These are phyloP conservation scores for Scalesia atractyloides DNA, from an alignment of 129 eudicot species.

Conservation along the genomic window DNA sequence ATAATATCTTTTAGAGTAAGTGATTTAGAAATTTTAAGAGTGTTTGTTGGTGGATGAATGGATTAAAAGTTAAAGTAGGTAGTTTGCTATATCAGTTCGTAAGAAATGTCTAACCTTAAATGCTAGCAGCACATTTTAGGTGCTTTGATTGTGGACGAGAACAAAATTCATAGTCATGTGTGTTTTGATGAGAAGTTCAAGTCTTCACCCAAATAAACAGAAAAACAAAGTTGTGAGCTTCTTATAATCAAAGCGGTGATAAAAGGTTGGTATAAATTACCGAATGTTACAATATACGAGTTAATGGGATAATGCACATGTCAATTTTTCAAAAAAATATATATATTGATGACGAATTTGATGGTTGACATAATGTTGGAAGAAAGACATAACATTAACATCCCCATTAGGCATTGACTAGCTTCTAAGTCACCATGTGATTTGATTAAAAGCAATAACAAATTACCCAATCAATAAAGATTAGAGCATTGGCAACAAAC, in stretches of 20 bases:
- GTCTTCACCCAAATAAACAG: neutral
- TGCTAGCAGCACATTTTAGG: neutral
- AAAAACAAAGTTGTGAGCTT: neutral
- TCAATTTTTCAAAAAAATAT: neutral
- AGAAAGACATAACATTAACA: constrained; percentile 7
- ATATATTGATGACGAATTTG: neutral
- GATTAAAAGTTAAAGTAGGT: no score
- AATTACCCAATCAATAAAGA: constrained; percentile 14
- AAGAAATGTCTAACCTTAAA: neutral
- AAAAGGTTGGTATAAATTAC: neutral
- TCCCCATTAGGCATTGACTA: constrained; percentile 2
- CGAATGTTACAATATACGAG: no score
- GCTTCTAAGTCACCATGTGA: constrained; percentile 39
- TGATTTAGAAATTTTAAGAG: no score
- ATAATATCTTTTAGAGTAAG: no score
- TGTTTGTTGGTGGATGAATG: no score
- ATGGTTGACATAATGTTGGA: constrained; percentile 13
- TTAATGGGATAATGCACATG: neutral
- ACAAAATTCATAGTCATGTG: no score
- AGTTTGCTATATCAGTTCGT: neutral
- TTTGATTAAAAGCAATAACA: constrained; percentile 44
- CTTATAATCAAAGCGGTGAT: neutral
- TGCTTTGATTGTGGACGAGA: no score
- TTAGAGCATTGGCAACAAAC: constrained; percentile 24
- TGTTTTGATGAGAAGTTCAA: neutral